These are phyloP conservation scores for Macadamia tetraphylla DNA, from an alignment of 164 flowering plant genomes.

Conservation along the genomic window DNA sequence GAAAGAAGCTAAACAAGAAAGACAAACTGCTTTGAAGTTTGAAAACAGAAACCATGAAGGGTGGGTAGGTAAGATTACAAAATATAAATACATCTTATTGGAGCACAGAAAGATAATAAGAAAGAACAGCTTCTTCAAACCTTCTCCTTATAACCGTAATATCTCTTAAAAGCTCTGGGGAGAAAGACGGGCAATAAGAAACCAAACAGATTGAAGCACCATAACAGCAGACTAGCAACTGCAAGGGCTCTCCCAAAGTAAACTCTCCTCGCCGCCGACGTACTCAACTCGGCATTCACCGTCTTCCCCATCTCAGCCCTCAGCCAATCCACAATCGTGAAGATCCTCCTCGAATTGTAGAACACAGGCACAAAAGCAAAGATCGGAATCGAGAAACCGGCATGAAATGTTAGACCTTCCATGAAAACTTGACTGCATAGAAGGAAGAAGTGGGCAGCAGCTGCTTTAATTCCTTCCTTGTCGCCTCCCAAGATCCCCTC, in stretches of 20 bases:
- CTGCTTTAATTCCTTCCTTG: slow-evolving; percentile 51
- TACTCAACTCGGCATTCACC: slow-evolving; percentile 19
- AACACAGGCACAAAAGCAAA: slow-evolving; percentile 61
- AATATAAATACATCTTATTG: too few relatives aligned
- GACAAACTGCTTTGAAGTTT: too few relatives aligned
- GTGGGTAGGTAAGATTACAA: too few relatives aligned
- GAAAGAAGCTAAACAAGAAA: too few relatives aligned
- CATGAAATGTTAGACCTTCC: slow-evolving; percentile 45
- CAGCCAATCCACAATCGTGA: slow-evolving; percentile 56
- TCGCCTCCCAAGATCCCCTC: slow-evolving; percentile 62
- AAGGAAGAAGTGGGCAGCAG: slow-evolving; percentile 66
- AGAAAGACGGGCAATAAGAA: slow-evolving; percentile 73
- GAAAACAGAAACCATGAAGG: too few relatives aligned
- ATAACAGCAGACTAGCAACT: slow-evolving; percentile 53
- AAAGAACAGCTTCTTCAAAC: not conserved
- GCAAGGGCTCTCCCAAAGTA: slow-evolving; percentile 55
- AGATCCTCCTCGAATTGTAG: slow-evolving; percentile 57
- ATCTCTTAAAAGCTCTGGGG: slow-evolving; percentile 54
- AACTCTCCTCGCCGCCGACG: slow-evolving; percentile 44
- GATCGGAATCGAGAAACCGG: slow-evolving; percentile 48
- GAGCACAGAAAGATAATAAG: too few relatives aligned
- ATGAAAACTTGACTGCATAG: slow-evolving; percentile 63
- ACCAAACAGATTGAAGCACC: slow-evolving; percentile 77
- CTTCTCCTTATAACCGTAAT: slow-evolving; percentile 32
- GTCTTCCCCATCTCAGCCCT: slow-evolving; percentile 42